Base-by-base conservation (phyloP, 2,329 filamentous ascomycete genomes). In the Fusarium camptoceras region DNA sequence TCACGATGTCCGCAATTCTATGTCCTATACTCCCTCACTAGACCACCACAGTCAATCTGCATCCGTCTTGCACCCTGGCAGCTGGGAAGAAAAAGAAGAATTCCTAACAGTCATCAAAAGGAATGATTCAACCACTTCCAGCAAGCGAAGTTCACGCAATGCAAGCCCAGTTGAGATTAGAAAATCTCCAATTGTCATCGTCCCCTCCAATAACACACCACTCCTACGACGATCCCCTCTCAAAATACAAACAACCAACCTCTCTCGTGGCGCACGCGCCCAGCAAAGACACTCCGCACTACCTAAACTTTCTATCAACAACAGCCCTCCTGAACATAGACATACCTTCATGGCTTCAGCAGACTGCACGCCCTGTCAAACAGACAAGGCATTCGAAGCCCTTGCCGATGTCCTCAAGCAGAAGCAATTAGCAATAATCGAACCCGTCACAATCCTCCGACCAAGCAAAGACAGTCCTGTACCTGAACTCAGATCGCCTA, bases 31-130 rank as follows among this genome's bases (percentile, higher is more conserved):
- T 34, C 56, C 56, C 1, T 47, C 63, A 4, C 18, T 50, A 6
- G 63, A 49, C 14, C 64, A 67, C 10, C 30, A 42, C 15, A 56
- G 64, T 6, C 63, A 63, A n/a, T 66, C 64, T 22, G 64, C 49
- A 24, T 50, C 39, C 11, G 39, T 66, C 8, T 5, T 48, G 8
- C 42, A 30, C 8, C 44, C 56, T 6, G 46, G 22, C 3, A 63
- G 62, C 43, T 55, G 43, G 8, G 64, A 67, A 10, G 56, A 47
- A 10, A 37, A 57, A 9, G 39, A 57, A 0, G 63, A 66, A 9
- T 55, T 50, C 16, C 48, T 66, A 9, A 63, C 46, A 14, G 50
- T 51, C 7, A 16, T 57, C 22, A 51, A 24, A n/a, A 67, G 28
- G 12, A 50, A 42, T 1, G 49, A 25, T 14, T 43, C 44, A 16